Base-by-base conservation (phyloP, 371 early-diverging fungal species). In the Mortierella sp. region DNA sequence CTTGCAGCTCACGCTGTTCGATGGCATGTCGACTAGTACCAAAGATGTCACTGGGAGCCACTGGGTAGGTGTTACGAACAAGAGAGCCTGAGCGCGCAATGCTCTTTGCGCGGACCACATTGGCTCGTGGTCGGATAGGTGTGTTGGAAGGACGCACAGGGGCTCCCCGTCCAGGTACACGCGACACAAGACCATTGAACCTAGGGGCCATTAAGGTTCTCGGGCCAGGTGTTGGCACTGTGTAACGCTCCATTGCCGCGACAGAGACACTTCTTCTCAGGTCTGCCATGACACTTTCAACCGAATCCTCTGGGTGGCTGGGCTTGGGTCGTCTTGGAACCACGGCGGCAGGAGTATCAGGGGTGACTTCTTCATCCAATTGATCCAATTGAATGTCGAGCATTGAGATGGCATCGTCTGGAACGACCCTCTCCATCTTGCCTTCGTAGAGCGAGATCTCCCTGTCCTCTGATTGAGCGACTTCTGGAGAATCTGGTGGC, bases 11-110 rank as follows among this genome's bases (percentile, higher is more conserved):
- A 10, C 61, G 60, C 29, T 52, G 60, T n/a, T 68, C 61, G 27
- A 64, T 68, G 3, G 76, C 76, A 54, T 76, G 63, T 22, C 54
- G 64, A 51, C 76, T 76, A 53, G 60, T 68, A 0, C 76, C 76
- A 50, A 76, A 68, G 31, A 76, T 65, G 34, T 76, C 76, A 5
- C 69, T 60, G 3, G 76, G 76, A 0, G 65, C 63, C 17, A 68
- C 69, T 25, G 76, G 76, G 41, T 50, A 64, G 13, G 57, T 55
- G 44, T 68, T 64, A 31, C 68, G 61, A 2, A 60, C 56, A n/a
- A 68, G 56, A 8, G 76, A 56, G 0, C 57, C 52, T n/a, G 52
- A 56, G 0, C 76, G 68, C 1, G 59, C 62, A 14, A 48, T 7
- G 9, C 60, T 52, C 40, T 54, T 70, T 45, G 54, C 40, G 3